Percentiles rank a stretch among this genome's conserved stretches.
Evolutionary conservation across 1,139 yeast species (phyloP).

Genomic region (Sugiyamaella xylanicola): DNA sequence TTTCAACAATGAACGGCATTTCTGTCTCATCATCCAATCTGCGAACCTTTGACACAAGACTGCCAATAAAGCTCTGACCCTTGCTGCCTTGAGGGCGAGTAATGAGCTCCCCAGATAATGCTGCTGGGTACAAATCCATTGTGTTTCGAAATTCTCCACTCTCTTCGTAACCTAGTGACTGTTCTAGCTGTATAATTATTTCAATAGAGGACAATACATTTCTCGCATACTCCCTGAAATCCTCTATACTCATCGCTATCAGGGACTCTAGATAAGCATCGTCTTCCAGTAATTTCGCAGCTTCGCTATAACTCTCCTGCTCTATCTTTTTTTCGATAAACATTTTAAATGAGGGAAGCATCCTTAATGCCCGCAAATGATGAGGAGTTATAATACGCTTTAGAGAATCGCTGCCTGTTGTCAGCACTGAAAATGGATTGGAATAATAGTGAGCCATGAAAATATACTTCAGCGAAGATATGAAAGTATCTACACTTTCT

Average conservation of each 20-base stretch:
- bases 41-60: slow-evolving; percentile 11
- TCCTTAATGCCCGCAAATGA: slow-evolving; percentile 46
- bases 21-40: background rate
- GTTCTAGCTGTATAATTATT: slow-evolving; percentile 20
- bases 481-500: slow-evolving; percentile 53
- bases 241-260: slow-evolving; percentile 19
- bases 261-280: slow-evolving; percentile 23
- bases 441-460: slow-evolving; percentile 72
- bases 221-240: slow-evolving; percentile 22
- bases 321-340: slow-evolving; percentile 40
- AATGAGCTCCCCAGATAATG: slow-evolving; percentile 22
- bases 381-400: slow-evolving; percentile 35
- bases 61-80: slow-evolving; percentile 3
- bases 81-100: slow-evolving; percentile 5
- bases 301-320: slow-evolving; percentile 20
- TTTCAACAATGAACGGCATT: slow-evolving; percentile 1
- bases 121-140: slow-evolving; percentile 23
- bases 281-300: slow-evolving; percentile 21
- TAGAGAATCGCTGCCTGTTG: slow-evolving; percentile 35
- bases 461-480: slow-evolving; percentile 58
- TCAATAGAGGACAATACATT: slow-evolving; percentile 22
- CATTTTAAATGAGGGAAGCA: slow-evolving; percentile 52
- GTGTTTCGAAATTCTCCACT: slow-evolving; percentile 11
- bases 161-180: slow-evolving; percentile 9
- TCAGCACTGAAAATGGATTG: slow-evolving; percentile 60